These are phyloP conservation scores for Eucalyptus albens DNA, from an alignment of 345 rosid species.

Conservation along the genomic window DNA sequence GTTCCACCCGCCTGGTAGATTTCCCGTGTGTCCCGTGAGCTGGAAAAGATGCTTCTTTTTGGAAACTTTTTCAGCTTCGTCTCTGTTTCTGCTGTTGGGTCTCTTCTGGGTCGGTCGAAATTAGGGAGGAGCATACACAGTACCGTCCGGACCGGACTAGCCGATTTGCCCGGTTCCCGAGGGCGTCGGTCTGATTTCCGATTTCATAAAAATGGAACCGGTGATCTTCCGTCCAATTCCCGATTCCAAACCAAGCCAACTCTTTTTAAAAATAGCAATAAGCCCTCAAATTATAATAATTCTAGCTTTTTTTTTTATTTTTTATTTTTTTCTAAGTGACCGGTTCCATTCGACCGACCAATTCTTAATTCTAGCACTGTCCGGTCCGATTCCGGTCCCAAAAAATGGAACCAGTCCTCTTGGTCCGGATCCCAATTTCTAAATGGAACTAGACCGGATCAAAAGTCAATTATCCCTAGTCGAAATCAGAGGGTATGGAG, in stretches of 20 bases:
- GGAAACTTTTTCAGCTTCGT: neutral
- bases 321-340: no score
- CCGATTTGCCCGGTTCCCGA: accelerated
- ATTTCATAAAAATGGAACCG: no score
- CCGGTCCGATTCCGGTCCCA: accelerated
- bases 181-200: accelerated
- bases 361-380: accelerated
- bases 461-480: neutral
- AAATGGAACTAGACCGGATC: no score
- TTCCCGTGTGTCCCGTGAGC: neutral
- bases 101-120: neutral
- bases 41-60: neutral
- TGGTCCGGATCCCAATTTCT: accelerated
- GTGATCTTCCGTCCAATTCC: accelerated
- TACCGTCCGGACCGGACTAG: no score
- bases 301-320: no score
- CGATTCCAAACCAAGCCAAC: accelerated
- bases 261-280: no score
- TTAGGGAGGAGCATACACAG: neutral
- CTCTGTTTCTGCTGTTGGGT: neutral
- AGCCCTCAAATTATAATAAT: no score
- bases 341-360: accelerated
- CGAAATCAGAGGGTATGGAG: neutral
- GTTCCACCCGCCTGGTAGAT: no score
- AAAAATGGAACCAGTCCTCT: no score